Evolutionary conservation across 768 basidiomycete species (phyloP).

Genomic region (Tylopilus balloui): DNA sequence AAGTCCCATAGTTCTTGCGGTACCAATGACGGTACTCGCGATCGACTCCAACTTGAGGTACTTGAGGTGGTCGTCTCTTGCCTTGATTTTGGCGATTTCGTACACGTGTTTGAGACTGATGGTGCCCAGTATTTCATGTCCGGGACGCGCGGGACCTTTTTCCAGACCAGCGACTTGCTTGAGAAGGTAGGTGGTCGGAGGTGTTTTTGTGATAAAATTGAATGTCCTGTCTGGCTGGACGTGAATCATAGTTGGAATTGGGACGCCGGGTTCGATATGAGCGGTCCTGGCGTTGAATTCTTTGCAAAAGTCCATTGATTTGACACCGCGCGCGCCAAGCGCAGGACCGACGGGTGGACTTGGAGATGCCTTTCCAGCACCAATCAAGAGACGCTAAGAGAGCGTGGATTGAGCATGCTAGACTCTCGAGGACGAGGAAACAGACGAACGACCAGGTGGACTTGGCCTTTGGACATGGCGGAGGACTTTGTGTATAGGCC

Average conservation of each 20-base stretch:
- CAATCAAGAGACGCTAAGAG: slow-evolving; percentile 73
- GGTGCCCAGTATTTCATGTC: slow-evolving; percentile 73
- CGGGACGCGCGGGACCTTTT: slow-evolving; percentile 82
- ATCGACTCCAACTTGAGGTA: slow-evolving; percentile 84
- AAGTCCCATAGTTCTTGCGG: slow-evolving; percentile 84
- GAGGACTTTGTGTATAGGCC: background rate
- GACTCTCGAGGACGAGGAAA: slow-evolving; percentile 5
- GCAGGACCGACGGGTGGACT: slow-evolving; percentile 96
- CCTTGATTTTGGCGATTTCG: slow-evolving; percentile 98
- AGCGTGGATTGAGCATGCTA: slow-evolving; percentile 13
- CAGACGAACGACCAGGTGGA: slow-evolving; percentile 70
- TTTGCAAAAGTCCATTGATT: slow-evolving; percentile 99
- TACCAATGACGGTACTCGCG: slow-evolving; percentile 83
- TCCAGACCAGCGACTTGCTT: slow-evolving; percentile 88
- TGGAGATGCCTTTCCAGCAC: slow-evolving; percentile 93
- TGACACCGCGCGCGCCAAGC: slow-evolving; percentile 95
- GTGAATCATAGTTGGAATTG: slow-evolving; percentile 87
- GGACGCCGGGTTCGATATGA: slow-evolving; percentile 78
- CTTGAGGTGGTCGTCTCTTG: slow-evolving; percentile 82
- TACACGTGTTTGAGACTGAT: slow-evolving; percentile 96
- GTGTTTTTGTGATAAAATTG: slow-evolving; percentile 88
- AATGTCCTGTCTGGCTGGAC: slow-evolving; percentile 95
- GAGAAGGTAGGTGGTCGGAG: slow-evolving; percentile 84
- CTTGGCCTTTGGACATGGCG: slow-evolving; percentile 70
- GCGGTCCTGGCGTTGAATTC: slow-evolving; percentile 98